Base-by-base conservation (phyloP, 768 basidiomycete species). In the Crassisporium funariophilum region DNA sequence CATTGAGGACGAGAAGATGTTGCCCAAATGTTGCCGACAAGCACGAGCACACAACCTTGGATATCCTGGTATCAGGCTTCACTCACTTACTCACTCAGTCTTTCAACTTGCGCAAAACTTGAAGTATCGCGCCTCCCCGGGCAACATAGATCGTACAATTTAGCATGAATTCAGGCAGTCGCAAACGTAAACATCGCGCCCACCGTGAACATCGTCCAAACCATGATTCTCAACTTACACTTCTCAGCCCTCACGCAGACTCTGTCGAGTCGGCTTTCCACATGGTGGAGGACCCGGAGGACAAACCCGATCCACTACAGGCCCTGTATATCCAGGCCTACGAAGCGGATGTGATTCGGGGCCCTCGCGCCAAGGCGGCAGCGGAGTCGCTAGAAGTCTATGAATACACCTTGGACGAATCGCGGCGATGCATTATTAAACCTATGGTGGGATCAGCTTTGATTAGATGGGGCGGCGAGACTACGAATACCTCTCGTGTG, bases 271-370 rank as follows among this genome's bases (percentile, higher is more conserved):
- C n/a, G n/a, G n/a, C 19, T n/a, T n/a, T 15, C 11, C 15, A 20
- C 2, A 25, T n/a, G 42, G 25, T 21, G 25, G 22, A 41, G 29
- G 16, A 13, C 24, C 29, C n/a, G 12, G 21, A 44, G 16, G 27
- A 11, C 37, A n/a, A 7, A 13, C 11, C 31, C 4, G 53, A 61
- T 33, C 49, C 55, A 2, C 44, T 59, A 8, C 47, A 46, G 22
- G 50, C 46, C 4, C 66, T 83, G 3, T 78, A 71, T 49, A 68
- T 91, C 24, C 81, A 84, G 54, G 91, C 88, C 0, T 77, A 91
- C 60, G 91, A 94, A 65, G 87, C 88, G 4, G 83, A 87, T 39
- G 66, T 94, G 16, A 62, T 84, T 4, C 77, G 77, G 13, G 82
- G 84, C 2, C 68, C 78, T 0, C 63, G 66, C 13, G 79, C 77